Base-by-base conservation (phyloP, 2,329 filamentous ascomycete genomes). In the Colletotrichum orchidophilum region DNA sequence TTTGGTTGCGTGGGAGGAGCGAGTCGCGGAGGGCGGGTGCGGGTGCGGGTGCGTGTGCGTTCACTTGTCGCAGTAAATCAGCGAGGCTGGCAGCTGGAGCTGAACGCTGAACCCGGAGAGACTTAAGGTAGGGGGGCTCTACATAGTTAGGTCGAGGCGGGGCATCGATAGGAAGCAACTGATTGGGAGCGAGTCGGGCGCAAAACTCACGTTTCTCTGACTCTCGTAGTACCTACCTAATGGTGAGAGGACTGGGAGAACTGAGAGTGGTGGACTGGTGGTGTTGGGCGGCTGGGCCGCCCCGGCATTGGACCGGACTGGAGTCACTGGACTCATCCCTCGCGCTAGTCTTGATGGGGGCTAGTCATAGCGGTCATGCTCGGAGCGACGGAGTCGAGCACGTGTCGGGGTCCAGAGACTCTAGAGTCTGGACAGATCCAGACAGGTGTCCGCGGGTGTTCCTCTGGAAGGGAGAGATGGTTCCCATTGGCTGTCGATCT, bases 1-100 rank as follows among this genome's bases (percentile, higher is more conserved):
- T 53, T 42, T 3, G 59, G 33, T 59, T 26, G 31, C 11, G 35
- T 31, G 50, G 24, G 24, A 13, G 11, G 24, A 18, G 21, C 27
- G 39, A 21, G 58, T 31, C n/a, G 35, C 49, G 11, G 58, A 29
- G 11, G 39, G 39, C 26, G 58, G 4, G 39, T 62, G 15, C 8
- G 27, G 8, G n/a, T 35, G 29, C 21, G 49, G n/a, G 49, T 52
- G 49, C 60, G 49, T 29, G 15, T 53, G 60, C 42, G n/a, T 35
- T 59, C 59, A 21, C 59, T 31, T 46, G 49, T 46, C 49, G 42
- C 27, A 27, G 33, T 50, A 68, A 71, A 71, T 58, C 68, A 63
- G 27, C 64, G 63, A 68, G 68, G 69, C 69, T 71, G 69, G 64
- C 31, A 39, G 64, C 53, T 59, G 55, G 33, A 62, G 68, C 63